These are phyloP conservation scores for Penicillium waksmanii DNA, from an alignment of 495 filamentous ascomycete species.

Conservation along the genomic window DNA sequence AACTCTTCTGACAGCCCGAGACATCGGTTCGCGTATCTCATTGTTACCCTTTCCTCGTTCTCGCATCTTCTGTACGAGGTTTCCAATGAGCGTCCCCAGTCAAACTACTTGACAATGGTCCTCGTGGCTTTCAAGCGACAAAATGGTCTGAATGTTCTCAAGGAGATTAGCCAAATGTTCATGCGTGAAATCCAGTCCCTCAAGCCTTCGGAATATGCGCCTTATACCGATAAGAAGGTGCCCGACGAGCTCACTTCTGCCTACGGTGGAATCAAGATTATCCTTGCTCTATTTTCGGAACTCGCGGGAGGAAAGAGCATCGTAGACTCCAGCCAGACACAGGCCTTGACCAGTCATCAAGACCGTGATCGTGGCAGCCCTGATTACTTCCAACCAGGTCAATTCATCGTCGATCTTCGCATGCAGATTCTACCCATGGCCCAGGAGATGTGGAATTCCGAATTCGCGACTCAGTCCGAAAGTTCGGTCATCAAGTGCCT, in stretches of 20 bases:
- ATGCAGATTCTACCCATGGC: constrained; percentile 81
- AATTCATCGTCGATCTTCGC: constrained; percentile 87
- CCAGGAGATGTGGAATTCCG: constrained; percentile 76
- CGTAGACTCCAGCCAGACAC: constrained; percentile 69
- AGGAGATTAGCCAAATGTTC: constrained; percentile 73
- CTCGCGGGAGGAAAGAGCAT: constrained; percentile 78
- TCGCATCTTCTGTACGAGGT: constrained; percentile 79
- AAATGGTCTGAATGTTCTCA: constrained; percentile 74
- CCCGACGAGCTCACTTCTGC: constrained; percentile 56
- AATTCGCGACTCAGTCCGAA: constrained; percentile 71
- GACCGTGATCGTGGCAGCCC: constrained; percentile 59
- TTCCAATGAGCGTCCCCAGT: constrained; percentile 58
- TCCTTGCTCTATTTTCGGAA: constrained; percentile 78
- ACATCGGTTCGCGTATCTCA: constrained; percentile 73
- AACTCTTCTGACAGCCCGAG: constrained; percentile 46
- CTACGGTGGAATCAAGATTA: constrained; percentile 76
- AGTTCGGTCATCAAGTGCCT: constrained; percentile 75
- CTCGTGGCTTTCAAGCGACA: constrained; percentile 82
- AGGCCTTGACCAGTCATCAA: constrained; percentile 59
- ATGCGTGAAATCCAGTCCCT: constrained; percentile 64
- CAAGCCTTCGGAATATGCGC: constrained; percentile 35
- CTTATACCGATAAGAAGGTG: constrained; percentile 49
- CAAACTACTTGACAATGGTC: constrained; percentile 76
- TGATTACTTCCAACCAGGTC: constrained; percentile 71
- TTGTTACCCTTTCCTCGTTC: constrained; percentile 75